phyloP scores from a whole-genome alignment of 2,329 filamentous ascomycete genomes.

The Alternaria sp. region DNA sequence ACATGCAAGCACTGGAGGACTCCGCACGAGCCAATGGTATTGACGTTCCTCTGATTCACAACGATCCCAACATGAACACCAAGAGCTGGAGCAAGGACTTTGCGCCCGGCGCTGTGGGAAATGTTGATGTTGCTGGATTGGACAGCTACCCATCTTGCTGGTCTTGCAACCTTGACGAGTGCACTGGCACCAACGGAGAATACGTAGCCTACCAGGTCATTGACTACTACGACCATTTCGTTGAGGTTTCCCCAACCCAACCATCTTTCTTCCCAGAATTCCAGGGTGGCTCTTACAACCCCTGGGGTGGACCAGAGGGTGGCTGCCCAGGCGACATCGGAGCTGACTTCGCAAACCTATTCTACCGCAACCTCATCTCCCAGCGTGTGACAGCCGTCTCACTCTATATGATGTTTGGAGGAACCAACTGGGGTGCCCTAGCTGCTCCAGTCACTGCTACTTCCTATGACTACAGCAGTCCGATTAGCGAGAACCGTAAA shows the following conservation, averaged over 20 bases:
- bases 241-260: constrained; percentile 54
- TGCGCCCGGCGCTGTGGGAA: constrained; percentile 59
- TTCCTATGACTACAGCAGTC: constrained; percentile 70
- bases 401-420: constrained; percentile 71
- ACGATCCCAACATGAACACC: constrained; percentile 67
- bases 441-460: constrained; percentile 66
- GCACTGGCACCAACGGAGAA: constrained; percentile 66
- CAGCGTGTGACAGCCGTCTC: constrained; percentile 67
- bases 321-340: constrained; percentile 64
- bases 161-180: constrained; percentile 69
- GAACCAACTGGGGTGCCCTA: constrained; percentile 69
- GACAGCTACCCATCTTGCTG: constrained; percentile 66
- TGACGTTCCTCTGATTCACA: constrained; percentile 65
- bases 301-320: constrained; percentile 67
- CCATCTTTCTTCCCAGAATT: constrained; percentile 67
- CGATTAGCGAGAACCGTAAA: constrained; percentile 66
- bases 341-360: constrained; percentile 68
- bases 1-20: constrained; percentile 66
- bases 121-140: constrained; percentile 63
- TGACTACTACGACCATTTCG: constrained; percentile 59
- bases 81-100: constrained; percentile 69
- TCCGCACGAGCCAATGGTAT: constrained; percentile 65
- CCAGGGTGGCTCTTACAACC: constrained; percentile 67
- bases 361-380: constrained; percentile 69
- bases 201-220: constrained; percentile 64